Percentiles rank a stretch among this genome's conserved stretches.
Evolutionary conservation across 805 yeast species (phyloP).

Genomic region (Nematodospora valgi): DNA sequence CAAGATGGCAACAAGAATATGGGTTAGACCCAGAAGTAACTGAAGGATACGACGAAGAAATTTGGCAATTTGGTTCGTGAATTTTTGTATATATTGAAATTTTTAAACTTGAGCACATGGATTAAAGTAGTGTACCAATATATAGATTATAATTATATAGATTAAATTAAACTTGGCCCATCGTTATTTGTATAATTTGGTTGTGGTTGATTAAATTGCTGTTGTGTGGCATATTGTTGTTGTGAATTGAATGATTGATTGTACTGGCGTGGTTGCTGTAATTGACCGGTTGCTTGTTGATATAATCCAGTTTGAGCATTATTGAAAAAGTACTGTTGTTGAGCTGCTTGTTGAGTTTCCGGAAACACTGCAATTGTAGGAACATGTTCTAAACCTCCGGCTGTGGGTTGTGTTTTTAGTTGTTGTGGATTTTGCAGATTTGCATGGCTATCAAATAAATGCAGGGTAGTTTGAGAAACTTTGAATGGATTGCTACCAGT

Average conservation of each 20-base stretch:
- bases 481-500: slow-evolving; percentile 67
- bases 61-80: slow-evolving; percentile 23
- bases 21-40: slow-evolving; percentile 67
- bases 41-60: slow-evolving; percentile 38
- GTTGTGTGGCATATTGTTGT: slow-evolving; percentile 11
- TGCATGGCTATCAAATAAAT: slow-evolving; percentile 23
- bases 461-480: slow-evolving; percentile 32
- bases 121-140: neutral
- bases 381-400: slow-evolving; percentile 68
- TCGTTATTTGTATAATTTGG: slow-evolving; percentile 13
- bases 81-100: neutral
- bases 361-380: slow-evolving; percentile 71
- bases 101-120: neutral
- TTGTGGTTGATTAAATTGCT: slow-evolving; percentile 10
- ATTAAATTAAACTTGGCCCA: slow-evolving; percentile 21
- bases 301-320: slow-evolving; percentile 36
- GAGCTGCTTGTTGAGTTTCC: slow-evolving; percentile 50
- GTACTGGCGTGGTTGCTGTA: slow-evolving; percentile 19
- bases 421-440: slow-evolving; percentile 18
- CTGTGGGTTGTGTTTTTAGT: slow-evolving; percentile 54
- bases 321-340: slow-evolving; percentile 30
- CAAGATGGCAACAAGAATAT: slow-evolving; percentile 72
- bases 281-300: slow-evolving; percentile 21
- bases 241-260: slow-evolving; percentile 16
- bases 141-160: neutral